Evolutionary conservation across 768 basidiomycete genomes (phyloP).

Genomic region (Kwoniella bestiolae): DNA sequence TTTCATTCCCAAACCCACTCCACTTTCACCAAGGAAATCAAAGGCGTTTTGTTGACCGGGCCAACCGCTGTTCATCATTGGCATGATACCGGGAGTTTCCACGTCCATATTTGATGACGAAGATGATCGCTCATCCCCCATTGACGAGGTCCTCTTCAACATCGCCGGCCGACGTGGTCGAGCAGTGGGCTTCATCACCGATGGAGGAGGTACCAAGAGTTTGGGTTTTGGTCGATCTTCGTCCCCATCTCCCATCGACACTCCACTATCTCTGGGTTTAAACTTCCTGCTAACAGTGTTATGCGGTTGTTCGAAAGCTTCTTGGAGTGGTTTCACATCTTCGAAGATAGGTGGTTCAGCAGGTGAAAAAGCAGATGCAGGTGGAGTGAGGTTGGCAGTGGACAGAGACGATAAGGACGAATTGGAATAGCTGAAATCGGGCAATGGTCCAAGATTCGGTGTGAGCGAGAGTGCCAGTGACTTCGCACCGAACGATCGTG

Average conservation of each 20-base stretch:
- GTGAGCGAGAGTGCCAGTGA: conserved; percentile 42
- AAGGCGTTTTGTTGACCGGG: conserved; percentile 39
- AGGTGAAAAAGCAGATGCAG: conserved; percentile 45
- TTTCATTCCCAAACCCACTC: conserved; percentile 20
- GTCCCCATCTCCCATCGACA: conserved; percentile 40
- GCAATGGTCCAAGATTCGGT: conserved; percentile 30
- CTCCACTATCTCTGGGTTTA: conserved; percentile 55
- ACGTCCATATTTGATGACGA: conserved; percentile 7
- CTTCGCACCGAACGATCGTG: conserved; percentile 53
- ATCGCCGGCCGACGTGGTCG: conserved; percentile 45
- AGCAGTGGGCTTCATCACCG: conserved; percentile 20
- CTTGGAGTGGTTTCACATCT: conserved; percentile 54
- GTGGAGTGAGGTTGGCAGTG: conserved; percentile 41
- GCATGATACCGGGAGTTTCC: conserved; percentile 47
- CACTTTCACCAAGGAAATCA: conserved; percentile 45
- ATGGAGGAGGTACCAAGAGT: conserved; percentile 12
- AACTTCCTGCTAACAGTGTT: conserved; percentile 48
- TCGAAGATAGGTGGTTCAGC: conserved; percentile 54
- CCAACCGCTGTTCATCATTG: conserved; percentile 44
- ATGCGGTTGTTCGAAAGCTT: conserved; percentile 44
- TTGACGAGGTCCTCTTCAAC: conserved; percentile 53
- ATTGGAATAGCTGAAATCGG: conserved; percentile 46
- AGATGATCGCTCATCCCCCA: conserved; percentile 43
- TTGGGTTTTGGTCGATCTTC: conserved; percentile 21
- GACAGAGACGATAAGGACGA: conserved; percentile 50